Evolutionary conservation across 768 basidiomycete genomes (phyloP), one percentile per base, ranked within the genome.

Genomic region (Auricularia sp.): DNA sequence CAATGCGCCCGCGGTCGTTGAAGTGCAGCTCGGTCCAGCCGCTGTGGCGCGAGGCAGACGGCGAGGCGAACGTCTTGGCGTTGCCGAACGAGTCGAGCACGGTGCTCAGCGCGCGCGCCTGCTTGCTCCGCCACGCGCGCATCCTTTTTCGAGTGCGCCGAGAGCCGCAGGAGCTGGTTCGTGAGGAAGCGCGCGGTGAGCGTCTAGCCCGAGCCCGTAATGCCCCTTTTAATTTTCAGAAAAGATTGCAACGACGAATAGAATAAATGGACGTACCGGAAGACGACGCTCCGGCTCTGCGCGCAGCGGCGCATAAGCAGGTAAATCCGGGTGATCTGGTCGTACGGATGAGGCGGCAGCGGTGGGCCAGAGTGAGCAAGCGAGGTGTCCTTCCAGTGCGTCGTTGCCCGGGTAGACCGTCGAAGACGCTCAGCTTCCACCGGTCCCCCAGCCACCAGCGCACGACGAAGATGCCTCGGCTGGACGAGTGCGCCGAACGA

Each of bases 81-180:
- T 91, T 89, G 58, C 94, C 94, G 72, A 97, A 98, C 5, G 93
- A 85, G 72, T 91, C 87, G 67, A 97, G 85, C 39, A 98, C 76
- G 35, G 88, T 87, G 62, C 79, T 73, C 59, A 93, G 78, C 11
- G 91, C 86, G 68, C 86, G 86, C 72, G 95, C 79, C 72, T 93
- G 91, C 51, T 87, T 93, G 91, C 51, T 87, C 84, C 0, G 90
- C 81, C 14, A 91, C 71, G 66, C 80, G 84, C 1, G 77, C 74
- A 71, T 93, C 90, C 68, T 85, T 86, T 74, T 86, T 89, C 16
- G 91, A 88, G 69, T 87, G 90, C 21, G 90, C 77, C 7, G 93
- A 92, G 1, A 96, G 86, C 18, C 87, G 83, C 35, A 98, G 83
- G 59, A 96, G 73, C 73, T 96, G 93, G 71, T 86, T 84, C 42